Evolutionary conservation across 371 early-diverging fungal genomes (phyloP).

Genomic region (Batkoa obscura): DNA sequence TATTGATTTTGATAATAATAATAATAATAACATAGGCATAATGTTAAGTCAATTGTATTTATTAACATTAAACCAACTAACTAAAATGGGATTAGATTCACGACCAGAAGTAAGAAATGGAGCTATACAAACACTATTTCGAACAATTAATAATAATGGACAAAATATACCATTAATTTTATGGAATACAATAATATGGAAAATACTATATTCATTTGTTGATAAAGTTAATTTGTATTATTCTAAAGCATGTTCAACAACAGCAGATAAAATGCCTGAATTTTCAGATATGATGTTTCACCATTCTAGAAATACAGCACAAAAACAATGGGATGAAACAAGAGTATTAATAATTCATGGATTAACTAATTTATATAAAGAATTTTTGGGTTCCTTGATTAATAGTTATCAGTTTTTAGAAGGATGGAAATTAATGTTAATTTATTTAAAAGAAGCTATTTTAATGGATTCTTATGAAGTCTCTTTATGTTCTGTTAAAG

Average conservation of each 20-base stretch:
- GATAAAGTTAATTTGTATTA: constrained; percentile 41
- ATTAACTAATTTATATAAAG: constrained; percentile 43
- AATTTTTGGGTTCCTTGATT: constrained; percentile 37
- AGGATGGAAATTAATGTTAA: constrained; percentile 41
- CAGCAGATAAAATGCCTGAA: constrained; percentile 12
- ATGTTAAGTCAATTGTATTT: constrained; percentile 60
- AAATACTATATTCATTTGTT: constrained; percentile 75
- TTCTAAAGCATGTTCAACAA: constrained; percentile 11
- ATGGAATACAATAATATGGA: constrained; percentile 78
- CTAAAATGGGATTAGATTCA: constrained; percentile 62
- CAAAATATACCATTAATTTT: constrained; percentile 33
- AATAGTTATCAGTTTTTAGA: constrained; percentile 32
- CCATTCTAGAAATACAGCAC: constrained; percentile 47
- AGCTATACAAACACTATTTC: constrained; percentile 84
- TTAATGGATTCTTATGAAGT: constrained; percentile 56
- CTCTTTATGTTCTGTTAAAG: constrained; percentile 51
- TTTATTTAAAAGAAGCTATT: constrained; percentile 54
- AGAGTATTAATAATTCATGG: constrained; percentile 64
- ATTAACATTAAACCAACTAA: constrained; percentile 58
- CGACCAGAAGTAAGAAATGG: constrained; percentile 88
- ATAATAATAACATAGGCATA: not conserved
- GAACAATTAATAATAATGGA: constrained; percentile 79
- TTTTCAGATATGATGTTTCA: constrained; percentile 25
- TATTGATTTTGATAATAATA: not conserved
- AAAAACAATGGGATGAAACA: constrained; percentile 94